Evolutionary conservation across 441 rosid species (phyloP).

Genomic region (Adansonia grandidieri): DNA sequence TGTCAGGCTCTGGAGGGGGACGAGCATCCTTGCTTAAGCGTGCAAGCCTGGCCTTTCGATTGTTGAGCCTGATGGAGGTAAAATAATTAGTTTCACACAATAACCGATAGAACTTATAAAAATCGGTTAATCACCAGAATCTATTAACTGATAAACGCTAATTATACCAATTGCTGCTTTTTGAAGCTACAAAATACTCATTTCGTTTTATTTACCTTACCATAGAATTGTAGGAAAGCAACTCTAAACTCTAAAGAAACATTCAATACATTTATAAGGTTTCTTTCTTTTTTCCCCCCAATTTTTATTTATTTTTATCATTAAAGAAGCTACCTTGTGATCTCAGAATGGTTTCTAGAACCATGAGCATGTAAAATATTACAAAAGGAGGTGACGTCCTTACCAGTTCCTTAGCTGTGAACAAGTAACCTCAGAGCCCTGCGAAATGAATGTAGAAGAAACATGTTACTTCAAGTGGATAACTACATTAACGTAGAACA

Average conservation of each 20-base stretch:
- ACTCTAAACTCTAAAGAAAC: background rate
- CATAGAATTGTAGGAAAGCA: background rate
- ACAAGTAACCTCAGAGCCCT: conserved; percentile 95
- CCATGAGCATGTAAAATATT: conserved; percentile 23
- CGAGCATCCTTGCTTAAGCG: conserved; percentile 82
- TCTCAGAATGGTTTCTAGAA: conserved; percentile 19
- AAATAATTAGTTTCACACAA: conserved; percentile 20
- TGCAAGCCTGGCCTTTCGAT: conserved; percentile 92
- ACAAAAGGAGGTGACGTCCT: conserved; percentile 36
- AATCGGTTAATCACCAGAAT: background rate
- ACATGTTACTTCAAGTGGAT: conserved; percentile 17
- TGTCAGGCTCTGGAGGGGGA: conserved; percentile 57
- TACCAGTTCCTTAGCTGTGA: conserved; percentile 97
- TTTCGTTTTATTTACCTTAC: background rate
- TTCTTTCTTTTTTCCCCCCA: background rate
- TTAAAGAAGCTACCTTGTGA: conserved; percentile 1
- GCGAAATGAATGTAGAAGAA: conserved; percentile 39
- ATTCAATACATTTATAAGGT: background rate
- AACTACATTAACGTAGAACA: conserved; percentile 14
- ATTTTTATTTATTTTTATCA: background rate
- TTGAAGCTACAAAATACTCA: conserved; percentile 5
- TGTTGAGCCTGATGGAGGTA: conserved; percentile 76
- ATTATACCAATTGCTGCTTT: background rate
- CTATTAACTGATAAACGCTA: background rate
- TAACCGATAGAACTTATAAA: conserved; percentile 15